phyloP scores from a whole-genome alignment of 2,329 filamentous ascomycete genomes.

The Diaporthe capsici region DNA sequence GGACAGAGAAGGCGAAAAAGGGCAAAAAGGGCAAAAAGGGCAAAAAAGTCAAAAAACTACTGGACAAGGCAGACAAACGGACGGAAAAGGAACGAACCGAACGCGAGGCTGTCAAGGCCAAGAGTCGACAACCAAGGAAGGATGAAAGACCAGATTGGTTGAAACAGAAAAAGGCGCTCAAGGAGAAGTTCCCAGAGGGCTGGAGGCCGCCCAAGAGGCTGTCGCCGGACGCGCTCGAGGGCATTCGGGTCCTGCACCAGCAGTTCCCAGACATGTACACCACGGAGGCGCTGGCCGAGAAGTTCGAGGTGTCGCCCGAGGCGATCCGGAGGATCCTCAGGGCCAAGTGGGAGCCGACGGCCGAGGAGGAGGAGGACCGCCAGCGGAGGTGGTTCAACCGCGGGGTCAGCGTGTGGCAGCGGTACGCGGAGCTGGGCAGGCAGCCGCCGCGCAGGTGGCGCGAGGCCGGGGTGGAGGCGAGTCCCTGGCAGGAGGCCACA shows the following conservation, averaged over 20 bases:
- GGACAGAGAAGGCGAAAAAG: slow-evolving; percentile 60
- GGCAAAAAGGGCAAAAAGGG: slow-evolving; percentile 64
- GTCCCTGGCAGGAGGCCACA: slow-evolving; percentile 47
- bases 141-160: slow-evolving; percentile 69
- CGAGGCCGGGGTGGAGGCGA: slow-evolving; percentile 64
- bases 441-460: slow-evolving; percentile 75
- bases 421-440: slow-evolving; percentile 71
- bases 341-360: slow-evolving; percentile 78
- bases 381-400: slow-evolving; percentile 74
- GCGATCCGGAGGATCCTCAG: slow-evolving; percentile 89
- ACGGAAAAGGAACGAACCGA: slow-evolving; percentile 15
- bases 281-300: slow-evolving; percentile 77
- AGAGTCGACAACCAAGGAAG: slow-evolving; percentile 45
- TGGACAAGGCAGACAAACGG: slow-evolving; percentile 46
- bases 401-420: slow-evolving; percentile 71
- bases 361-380: slow-evolving; percentile 69
- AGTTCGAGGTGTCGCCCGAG: slow-evolving; percentile 91
- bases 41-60: slow-evolving; percentile 51
- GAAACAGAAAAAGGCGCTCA: slow-evolving; percentile 80
- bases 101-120: slow-evolving; percentile 37
- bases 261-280: slow-evolving; percentile 85
- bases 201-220: slow-evolving; percentile 90
- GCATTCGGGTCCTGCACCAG: slow-evolving; percentile 85
- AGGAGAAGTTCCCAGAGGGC: slow-evolving; percentile 82
- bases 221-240: slow-evolving; percentile 92